Conservation (phyloP, 2,329 filamentous ascomycete genomes). For the Colletotrichum orchidophilum region DNA sequence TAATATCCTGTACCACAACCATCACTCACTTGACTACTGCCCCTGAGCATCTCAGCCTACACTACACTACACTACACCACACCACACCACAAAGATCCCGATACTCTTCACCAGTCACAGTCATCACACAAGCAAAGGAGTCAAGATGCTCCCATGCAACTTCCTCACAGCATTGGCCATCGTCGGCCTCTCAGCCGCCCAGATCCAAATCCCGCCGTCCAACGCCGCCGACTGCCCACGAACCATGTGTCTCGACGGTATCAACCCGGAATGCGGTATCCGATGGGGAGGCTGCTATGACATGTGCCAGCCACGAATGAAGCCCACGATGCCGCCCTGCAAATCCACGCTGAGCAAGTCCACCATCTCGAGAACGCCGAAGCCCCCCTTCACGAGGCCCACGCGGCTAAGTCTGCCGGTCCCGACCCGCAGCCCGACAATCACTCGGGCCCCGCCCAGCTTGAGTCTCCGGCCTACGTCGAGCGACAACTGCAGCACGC, state of each 20-base stretch:
- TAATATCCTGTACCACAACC: not conserved
- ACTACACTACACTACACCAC: too few relatives aligned
- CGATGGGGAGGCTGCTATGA: slow-evolving; percentile 44
- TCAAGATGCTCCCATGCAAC: slow-evolving; percentile 16
- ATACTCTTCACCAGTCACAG: not conserved
- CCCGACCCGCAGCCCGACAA: not conserved
- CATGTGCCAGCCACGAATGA: slow-evolving; percentile 35
- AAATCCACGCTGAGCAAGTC: slow-evolving; percentile 4
- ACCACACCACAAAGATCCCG: not conserved
- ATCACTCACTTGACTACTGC: not conserved
- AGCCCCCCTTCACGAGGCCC: not conserved
- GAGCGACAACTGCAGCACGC: slow-evolving; percentile 36
- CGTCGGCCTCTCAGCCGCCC: slow-evolving; percentile 15
- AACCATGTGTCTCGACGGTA: slow-evolving; percentile 40
- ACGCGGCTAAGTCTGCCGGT: not conserved
- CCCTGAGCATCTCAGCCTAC: not conserved
- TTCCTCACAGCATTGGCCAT: slow-evolving; percentile 15
- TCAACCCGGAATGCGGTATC: slow-evolving; percentile 39
- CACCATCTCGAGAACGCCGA: not conserved
- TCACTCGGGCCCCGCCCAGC: not conserved
- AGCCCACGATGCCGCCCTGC: slow-evolving; percentile 31
- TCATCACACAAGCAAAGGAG: not conserved
- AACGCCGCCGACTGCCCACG: slow-evolving; percentile 14
- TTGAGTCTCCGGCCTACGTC: not conserved
- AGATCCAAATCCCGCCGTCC: not conserved